These are phyloP conservation scores for Phylloporus arenicola DNA, from an alignment of 768 basidiomycete genomes.

Conservation along the genomic window DNA sequence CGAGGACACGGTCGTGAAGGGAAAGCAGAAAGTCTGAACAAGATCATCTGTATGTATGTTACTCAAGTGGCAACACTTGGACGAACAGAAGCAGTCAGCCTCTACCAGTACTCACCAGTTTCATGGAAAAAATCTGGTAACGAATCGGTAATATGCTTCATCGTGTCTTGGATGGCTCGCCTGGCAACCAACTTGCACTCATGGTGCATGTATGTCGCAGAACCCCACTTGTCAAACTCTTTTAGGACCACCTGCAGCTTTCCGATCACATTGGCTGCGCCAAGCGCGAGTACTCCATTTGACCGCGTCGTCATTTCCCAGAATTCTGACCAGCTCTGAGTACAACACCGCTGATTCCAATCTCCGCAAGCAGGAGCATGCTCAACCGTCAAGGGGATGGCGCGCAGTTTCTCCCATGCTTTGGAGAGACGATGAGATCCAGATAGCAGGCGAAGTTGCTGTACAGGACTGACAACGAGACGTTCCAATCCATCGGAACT, in stretches of 20 bases:
- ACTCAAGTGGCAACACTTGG: not conserved
- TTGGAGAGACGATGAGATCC: constrained; percentile 66
- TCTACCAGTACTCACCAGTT: constrained; percentile 28
- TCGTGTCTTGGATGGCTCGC: constrained; percentile 48
- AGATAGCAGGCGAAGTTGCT: constrained; percentile 60
- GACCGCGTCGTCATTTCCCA: constrained; percentile 72
- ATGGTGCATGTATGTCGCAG: constrained; percentile 73
- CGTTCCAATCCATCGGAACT: constrained; percentile 38
- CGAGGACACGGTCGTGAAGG: constrained; percentile 24
- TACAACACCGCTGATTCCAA: constrained; percentile 70
- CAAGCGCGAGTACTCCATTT: constrained; percentile 54
- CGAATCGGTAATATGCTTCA: constrained; percentile 53
- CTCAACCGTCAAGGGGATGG: constrained; percentile 53
- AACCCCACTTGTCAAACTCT: constrained; percentile 67
- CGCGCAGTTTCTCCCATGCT: constrained; percentile 61
- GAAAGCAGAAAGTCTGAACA: constrained; percentile 20
- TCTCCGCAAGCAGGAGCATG: constrained; percentile 59
- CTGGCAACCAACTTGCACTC: constrained; percentile 61
- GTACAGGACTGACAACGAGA: constrained; percentile 49
- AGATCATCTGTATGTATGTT: not conserved
- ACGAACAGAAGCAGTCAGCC: not conserved
- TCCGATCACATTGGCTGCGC: constrained; percentile 63
- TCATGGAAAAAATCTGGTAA: constrained; percentile 58
- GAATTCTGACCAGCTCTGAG: constrained; percentile 70
- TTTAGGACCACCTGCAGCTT: constrained; percentile 56